Evolutionary conservation across 768 basidiomycete species (phyloP).

Genomic region (Basidioascus undulatus): DNA sequence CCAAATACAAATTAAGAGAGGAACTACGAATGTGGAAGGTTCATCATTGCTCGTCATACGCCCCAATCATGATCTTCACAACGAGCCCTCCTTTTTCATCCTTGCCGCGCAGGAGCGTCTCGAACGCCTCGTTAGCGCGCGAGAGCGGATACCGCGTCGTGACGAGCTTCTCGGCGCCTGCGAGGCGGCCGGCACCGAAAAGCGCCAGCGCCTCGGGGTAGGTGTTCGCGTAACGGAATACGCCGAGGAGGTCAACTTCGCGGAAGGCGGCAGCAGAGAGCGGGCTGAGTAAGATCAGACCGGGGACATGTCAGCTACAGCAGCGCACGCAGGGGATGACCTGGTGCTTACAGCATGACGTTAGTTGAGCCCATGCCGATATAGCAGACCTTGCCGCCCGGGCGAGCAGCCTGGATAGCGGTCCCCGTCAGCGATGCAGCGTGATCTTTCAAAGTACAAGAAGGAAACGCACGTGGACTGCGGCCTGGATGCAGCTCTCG

Average conservation of each 20-base stretch:
- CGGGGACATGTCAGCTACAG: no score
- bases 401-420: conserved; percentile 36
- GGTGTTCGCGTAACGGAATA: conserved; percentile 58
- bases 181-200: conserved; percentile 41
- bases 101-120: conserved; percentile 46
- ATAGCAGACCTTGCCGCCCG: conserved; percentile 76
- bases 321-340: no score
- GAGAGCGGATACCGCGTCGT: conserved; percentile 25
- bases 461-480: conserved; percentile 44
- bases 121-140: conserved; percentile 50
- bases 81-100: conserved; percentile 63
- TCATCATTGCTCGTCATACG: conserved; percentile 1
- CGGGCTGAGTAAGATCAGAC: no score
- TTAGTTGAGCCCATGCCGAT: conserved; percentile 87
- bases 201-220: conserved; percentile 67
- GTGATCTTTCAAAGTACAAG: background rate
- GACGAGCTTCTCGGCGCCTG: conserved; percentile 29
- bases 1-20: no score
- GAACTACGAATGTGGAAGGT: no score
- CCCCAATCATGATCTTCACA: conserved; percentile 62
- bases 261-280: conserved; percentile 56
- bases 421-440: conserved; percentile 7
- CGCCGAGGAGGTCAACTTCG: conserved; percentile 79
- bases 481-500: conserved; percentile 74
- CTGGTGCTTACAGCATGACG: no score